Base-by-base conservation (phyloP, 75 land plant species). In the Sequoiadendron giganteum region DNA sequence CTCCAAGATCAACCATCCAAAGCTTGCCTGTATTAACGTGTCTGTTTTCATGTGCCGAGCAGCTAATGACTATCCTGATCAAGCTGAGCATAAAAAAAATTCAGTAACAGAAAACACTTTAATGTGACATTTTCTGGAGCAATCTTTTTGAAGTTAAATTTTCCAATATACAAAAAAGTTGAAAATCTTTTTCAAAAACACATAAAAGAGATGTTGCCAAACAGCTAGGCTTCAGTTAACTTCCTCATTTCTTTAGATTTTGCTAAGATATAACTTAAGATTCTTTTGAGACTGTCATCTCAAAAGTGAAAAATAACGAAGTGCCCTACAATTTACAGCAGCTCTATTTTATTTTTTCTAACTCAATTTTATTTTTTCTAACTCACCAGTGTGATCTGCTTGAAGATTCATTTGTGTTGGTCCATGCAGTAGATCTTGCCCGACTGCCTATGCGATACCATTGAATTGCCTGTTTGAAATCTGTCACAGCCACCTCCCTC, bases 361-460 rank as follows among this genome's bases (percentile, higher is more conserved):
- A 78, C 81, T 78, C 91, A 96, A 52, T 13, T 52, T 52, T 13
- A 58, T 58, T 39, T 78, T 18, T 21, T 40, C 7, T 16, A 40
- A 78, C 81, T 78, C 91, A 96, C 98, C 97, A 95, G 87, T 96
- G 98, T 34, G 98, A 96, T 86, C 98, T 90, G 91, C 98, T 96
- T 16, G 97, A 96, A n/a, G 93, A 86, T 39, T 94, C 94, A 90
- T 96, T 96, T 36, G 94, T 96, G 85, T 95, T 94, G 58, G 98
- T 96, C 91, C 95, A 94, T 14, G 95, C 89, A 55, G 98, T 96
- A 42, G 98, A 91, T 42, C 97, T 86, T 36, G 90, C 93, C n/a
- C 90, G 88, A 61, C 89, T 94, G 9, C 98, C 98, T 78, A 83
- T 93, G 5, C n/a, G 86, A 82, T 95, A 96, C 90, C 92, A 92